Base-by-base conservation (phyloP, 108 stramenopile genomes). In the Cylindrotheca fusiformis region DNA sequence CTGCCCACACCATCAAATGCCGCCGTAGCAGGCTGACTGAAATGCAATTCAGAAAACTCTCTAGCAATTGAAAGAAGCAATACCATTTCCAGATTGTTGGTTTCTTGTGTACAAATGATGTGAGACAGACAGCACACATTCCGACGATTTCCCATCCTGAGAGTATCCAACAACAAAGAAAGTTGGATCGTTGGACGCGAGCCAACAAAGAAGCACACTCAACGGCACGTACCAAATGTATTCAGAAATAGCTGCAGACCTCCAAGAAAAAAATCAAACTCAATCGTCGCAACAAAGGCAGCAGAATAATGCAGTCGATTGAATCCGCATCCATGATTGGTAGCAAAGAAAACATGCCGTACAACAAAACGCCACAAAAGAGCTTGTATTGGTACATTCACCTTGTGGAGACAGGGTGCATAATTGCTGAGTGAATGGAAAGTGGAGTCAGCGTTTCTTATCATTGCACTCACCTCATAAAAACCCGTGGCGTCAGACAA, bases 1-100 rank as follows among this genome's bases (percentile, higher is more conserved):
- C 72, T 1, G 88, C 91, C 91, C 91, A 93, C 19, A 93, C 88
- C 91, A 93, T 93, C 25, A 93, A 56, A 63, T 93, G 91, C 29
- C 91, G 59, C 26, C 87, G 75, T 78, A 90, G 64, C 8, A 86
- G 32, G 57, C 81, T 84, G 29, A 93, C 91, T 22, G 88, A 93
- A 24, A 93, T 71, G 60, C 88, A 88, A 30, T 82, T 81, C 18
- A 65, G 51, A 23, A 77, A 57, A 14, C 84, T 80, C 63, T 93
- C 91, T 3, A 87, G 31, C 32, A 85, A 54, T 63, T 89, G 86
- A 56, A 69, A 86, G 53, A 82, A 73, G 22, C 69, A 62, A 63
- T 80, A 90, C 76, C 82, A 87, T 20, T 54, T 52, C 87, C 85
- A 88, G 17, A 88, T 1, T 26, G n/a, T 48, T 56, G 53, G 6